Conservation (phyloP, 192 early-diverging fungal species). For the Backusella australiensis region DNA sequence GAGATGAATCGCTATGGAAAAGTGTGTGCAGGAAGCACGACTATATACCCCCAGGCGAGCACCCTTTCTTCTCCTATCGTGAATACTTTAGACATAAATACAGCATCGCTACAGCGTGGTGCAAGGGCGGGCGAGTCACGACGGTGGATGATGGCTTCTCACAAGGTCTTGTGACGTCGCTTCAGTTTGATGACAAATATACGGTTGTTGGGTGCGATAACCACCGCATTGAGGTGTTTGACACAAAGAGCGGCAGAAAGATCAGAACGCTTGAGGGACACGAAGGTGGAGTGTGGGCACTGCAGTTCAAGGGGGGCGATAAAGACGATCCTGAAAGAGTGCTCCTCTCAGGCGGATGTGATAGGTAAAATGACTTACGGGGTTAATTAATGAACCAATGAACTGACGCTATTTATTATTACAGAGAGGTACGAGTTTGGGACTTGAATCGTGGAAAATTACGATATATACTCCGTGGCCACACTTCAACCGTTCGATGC, state of each 20-base stretch:
- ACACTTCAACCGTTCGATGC: conserved; percentile 95
- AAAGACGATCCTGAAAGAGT: conserved; percentile 51
- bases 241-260: conserved; percentile 70
- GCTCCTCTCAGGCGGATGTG: conserved; percentile 92
- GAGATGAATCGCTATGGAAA: conserved; percentile 48
- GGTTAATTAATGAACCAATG: neutral
- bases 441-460: conserved; percentile 83
- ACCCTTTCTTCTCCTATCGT: conserved; percentile 35
- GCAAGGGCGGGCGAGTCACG: conserved; percentile 43
- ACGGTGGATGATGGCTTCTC: conserved; percentile 21
- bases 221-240: conserved; percentile 90
- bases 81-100: conserved; percentile 56
- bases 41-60: conserved; percentile 9
- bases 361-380: conserved; percentile 56
- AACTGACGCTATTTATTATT: neutral
- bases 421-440: conserved; percentile 88
- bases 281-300: conserved; percentile 96
- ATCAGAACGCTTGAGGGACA: conserved; percentile 78
- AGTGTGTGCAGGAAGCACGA: conserved; percentile 36
- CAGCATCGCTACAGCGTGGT: conserved; percentile 53
- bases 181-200: conserved; percentile 93
- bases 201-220: conserved; percentile 96
- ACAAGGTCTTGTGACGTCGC: conserved; percentile 81
- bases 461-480: conserved; percentile 90
- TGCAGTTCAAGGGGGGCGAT: conserved; percentile 58